Conservation (phyloP, 306 rosid genomes). For the Castanea sativa region DNA sequence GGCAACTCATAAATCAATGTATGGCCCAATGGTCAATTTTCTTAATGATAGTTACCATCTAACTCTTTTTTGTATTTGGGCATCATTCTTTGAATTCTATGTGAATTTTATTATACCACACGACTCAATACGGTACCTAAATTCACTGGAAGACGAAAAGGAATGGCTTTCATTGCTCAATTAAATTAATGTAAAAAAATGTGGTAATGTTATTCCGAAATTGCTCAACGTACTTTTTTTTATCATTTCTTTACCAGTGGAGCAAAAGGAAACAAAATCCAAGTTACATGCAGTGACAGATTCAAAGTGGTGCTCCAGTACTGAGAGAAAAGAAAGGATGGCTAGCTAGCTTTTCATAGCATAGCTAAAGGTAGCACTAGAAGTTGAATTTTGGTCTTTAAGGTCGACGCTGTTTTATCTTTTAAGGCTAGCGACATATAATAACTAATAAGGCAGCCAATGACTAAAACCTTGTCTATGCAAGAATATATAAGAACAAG, state of each 20-base stretch:
- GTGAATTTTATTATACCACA: background rate
- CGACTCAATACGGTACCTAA: background rate
- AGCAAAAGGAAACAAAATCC: too few relatives aligned
- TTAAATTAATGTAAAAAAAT: too few relatives aligned
- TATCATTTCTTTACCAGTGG: too few relatives aligned
- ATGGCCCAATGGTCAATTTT: background rate
- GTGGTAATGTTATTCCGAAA: background rate
- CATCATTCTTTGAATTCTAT: background rate
- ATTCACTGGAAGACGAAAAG: background rate
- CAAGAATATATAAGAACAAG: background rate
- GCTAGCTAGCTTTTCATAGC: background rate
- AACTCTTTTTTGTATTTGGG: background rate
- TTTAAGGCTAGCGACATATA: too few relatives aligned
- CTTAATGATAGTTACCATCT: background rate
- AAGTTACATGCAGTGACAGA: too few relatives aligned
- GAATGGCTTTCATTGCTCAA: background rate
- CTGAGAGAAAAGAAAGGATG: background rate
- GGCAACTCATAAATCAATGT: background rate
- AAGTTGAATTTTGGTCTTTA: background rate
- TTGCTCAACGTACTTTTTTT: too few relatives aligned
- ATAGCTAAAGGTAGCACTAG: too few relatives aligned
- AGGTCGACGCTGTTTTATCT: too few relatives aligned
- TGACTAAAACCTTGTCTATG: background rate
- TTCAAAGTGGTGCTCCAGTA: background rate
- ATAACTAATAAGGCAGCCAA: too few relatives aligned